phyloP scores from a whole-genome alignment of 352 stramenopile species.

The Pythium coloratum region DNA sequence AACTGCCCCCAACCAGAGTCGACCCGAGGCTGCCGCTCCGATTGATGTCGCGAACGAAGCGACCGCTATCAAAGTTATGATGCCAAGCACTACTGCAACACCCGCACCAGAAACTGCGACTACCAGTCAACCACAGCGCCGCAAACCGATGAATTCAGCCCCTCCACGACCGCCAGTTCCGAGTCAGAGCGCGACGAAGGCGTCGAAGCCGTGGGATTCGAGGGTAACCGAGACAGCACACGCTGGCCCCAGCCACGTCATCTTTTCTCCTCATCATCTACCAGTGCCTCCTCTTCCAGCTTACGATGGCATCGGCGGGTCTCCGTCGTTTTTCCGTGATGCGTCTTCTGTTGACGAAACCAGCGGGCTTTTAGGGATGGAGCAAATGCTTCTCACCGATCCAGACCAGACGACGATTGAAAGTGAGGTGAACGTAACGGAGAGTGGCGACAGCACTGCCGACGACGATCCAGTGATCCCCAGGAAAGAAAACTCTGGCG shows the following conservation, averaged over 20 bases:
- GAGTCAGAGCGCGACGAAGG: neutral
- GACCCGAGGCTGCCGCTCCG: neutral
- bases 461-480: neutral
- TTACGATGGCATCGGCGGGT: slow-evolving; percentile 79
- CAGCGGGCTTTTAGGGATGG: slow-evolving; percentile 1
- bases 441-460: neutral
- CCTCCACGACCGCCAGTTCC: neutral
- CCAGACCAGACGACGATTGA: neutral
- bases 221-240: neutral
- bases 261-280: slow-evolving; percentile 26
- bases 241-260: neutral
- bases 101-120: neutral
- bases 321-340: slow-evolving; percentile 77
- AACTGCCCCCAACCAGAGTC: neutral
- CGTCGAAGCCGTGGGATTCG: neutral
- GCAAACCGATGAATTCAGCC: neutral
- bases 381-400: slow-evolving; percentile 17
- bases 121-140: neutral
- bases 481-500: neutral
- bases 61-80: neutral
- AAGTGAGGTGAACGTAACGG: neutral
- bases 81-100: neutral
- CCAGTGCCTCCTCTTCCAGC: slow-evolving; percentile 70
- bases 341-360: slow-evolving; percentile 4
- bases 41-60: neutral